Evolutionary conservation across 768 basidiomycete genomes (phyloP).

Genomic region (Rhodotorula paludigena): DNA sequence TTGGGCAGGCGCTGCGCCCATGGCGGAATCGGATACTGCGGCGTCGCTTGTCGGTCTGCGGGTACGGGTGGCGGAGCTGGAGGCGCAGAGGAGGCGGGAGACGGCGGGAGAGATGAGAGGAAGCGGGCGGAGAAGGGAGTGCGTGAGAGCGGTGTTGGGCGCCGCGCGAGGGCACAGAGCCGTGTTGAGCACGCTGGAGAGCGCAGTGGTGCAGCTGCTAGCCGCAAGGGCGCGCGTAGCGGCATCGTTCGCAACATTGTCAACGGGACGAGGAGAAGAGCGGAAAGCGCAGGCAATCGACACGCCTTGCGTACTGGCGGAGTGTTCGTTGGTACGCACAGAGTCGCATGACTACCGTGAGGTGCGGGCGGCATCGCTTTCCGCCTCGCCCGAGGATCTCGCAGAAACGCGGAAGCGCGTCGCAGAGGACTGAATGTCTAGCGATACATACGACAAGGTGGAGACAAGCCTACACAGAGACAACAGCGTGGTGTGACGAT

Average conservation of each 20-base stretch:
- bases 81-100: not conserved
- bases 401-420: not conserved
- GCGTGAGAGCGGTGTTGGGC: not conserved
- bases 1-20: constrained; percentile 26
- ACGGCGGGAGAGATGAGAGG: not conserved
- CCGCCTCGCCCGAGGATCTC: too few species aligned
- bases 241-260: not conserved
- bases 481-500: not conserved
- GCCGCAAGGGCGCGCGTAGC: not conserved
- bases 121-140: not conserved
- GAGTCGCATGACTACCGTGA: too few species aligned
- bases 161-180: not conserved
- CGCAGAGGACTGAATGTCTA: not conserved
- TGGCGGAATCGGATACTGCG: constrained; percentile 9
- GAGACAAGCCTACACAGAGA: not conserved
- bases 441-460: not conserved
- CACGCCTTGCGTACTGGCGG: too few species aligned
- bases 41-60: not conserved
- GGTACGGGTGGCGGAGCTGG: too few species aligned
- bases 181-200: not conserved
- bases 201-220: not conserved
- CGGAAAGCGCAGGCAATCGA: too few species aligned
- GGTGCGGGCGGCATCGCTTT: too few species aligned
- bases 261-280: too few species aligned
- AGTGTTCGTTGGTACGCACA: too few species aligned